phyloP scores from a whole-genome alignment of 352 stramenopile species.

The Globisporangium ultimum region DNA sequence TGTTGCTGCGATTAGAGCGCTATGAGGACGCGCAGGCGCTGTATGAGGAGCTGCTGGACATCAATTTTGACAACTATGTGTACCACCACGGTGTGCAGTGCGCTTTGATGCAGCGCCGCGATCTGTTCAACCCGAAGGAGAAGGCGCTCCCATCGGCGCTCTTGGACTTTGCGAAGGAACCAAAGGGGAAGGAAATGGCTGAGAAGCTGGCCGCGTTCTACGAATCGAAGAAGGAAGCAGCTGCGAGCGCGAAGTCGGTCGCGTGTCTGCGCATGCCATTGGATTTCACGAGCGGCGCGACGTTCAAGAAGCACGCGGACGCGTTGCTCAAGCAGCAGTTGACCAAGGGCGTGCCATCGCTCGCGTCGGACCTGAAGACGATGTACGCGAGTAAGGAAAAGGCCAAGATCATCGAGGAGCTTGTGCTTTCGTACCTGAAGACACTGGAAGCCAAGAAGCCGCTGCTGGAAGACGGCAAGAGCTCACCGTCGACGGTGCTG shows the following conservation, averaged over 20 bases:
- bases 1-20: constrained; percentile 55
- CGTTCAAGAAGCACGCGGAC: constrained; percentile 70
- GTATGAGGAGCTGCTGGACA: constrained; percentile 73
- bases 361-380: constrained; percentile 92
- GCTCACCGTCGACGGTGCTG: constrained; percentile 32
- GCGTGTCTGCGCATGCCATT: constrained; percentile 90
- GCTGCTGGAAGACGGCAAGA: constrained; percentile 34
- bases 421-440: constrained; percentile 81
- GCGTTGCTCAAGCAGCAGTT: constrained; percentile 69
- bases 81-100: constrained; percentile 87
- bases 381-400: constrained; percentile 78
- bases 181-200: constrained; percentile 36
- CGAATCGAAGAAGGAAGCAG: constrained; percentile 29
- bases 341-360: constrained; percentile 90
- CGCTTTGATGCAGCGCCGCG: constrained; percentile 54
- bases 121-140: constrained; percentile 49
- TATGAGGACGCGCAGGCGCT: constrained; percentile 64
- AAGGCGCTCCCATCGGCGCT: constrained; percentile 35
- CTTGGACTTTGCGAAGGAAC: constrained; percentile 48
- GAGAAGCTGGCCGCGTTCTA: constrained; percentile 58
- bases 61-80: constrained; percentile 91
- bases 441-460: constrained; percentile 66
- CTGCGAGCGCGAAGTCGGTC: constrained; percentile 61
- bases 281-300: constrained; percentile 75
- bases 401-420: constrained; percentile 55